Conservation (phyloP, 768 basidiomycete species). For the Psilocybe cyanescens region DNA sequence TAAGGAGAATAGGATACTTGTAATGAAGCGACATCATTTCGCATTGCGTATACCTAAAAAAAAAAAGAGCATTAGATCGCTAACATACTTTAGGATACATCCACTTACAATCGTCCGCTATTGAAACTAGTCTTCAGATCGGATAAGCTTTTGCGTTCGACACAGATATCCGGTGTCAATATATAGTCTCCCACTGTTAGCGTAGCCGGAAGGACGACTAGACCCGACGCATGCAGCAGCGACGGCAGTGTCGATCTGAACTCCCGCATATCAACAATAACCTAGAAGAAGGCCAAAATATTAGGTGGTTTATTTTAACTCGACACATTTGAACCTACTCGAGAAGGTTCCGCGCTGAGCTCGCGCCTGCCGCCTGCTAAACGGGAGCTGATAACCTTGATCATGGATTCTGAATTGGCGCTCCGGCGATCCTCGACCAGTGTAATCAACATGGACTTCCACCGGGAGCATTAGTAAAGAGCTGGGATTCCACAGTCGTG, state of each 20-base stretch:
- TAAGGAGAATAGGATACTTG: conserved; percentile 89
- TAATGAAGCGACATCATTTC: conserved; percentile 97
- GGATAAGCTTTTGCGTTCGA: conserved; percentile 93
- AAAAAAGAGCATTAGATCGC: neutral
- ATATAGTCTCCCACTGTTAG: conserved; percentile 97
- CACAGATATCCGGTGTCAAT: conserved; percentile 91
- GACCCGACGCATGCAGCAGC: conserved; percentile 78
- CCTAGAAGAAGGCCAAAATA: conserved; percentile 44
- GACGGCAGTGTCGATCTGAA: conserved; percentile 93
- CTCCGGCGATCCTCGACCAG: conserved; percentile 66
- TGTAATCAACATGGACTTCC: conserved; percentile 87
- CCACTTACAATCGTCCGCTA: conserved; percentile 86
- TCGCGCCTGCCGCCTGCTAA: conserved; percentile 85
- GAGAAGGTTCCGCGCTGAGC: conserved; percentile 64
- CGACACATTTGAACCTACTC: conserved; percentile 38
- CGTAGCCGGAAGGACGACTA: conserved; percentile 88
- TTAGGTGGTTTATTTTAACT: neutral
- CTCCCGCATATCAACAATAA: conserved; percentile 97
- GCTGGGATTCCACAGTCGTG: neutral
- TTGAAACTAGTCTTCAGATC: conserved; percentile 95
- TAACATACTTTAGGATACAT: neutral
- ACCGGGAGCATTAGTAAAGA: neutral
- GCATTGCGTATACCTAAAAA: conserved; percentile 88
- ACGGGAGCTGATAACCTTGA: conserved; percentile 84
- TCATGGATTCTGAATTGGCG: conserved; percentile 56